A percentile compares a stretch with the other conserved stretches of the same genome.
Conservation (phyloP, 2,329 filamentous ascomycete species). For the Trichoderma cornu-damae region DNA sequence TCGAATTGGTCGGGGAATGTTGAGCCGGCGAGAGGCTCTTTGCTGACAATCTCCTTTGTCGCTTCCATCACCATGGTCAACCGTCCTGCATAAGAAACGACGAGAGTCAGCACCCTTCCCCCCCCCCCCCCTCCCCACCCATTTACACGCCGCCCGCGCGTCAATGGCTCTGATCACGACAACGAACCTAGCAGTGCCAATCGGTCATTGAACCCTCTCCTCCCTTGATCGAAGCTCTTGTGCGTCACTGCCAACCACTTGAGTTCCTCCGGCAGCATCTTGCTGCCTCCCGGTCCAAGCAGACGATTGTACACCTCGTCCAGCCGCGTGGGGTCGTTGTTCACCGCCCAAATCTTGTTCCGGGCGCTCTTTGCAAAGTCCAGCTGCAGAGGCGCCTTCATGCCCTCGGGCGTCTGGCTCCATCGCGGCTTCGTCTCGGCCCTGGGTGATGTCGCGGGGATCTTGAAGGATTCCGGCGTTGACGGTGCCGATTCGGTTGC, state of each 20-base stretch:
- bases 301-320: constrained; percentile 74
- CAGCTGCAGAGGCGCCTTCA: constrained; percentile 65
- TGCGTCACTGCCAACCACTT: constrained; percentile 98
- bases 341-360: constrained; percentile 60
- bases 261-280: constrained; percentile 77
- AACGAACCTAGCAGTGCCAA: constrained; percentile 77
- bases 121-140: background rate
- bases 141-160: background rate
- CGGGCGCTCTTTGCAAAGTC: constrained; percentile 51
- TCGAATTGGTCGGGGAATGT: constrained; percentile 44
- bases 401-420: constrained; percentile 62
- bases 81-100: constrained; percentile 27
- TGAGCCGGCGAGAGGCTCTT: constrained; percentile 27
- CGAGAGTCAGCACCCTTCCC: constrained; percentile 17
- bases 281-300: constrained; percentile 66
- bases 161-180: background rate
- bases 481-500: constrained; percentile 25
- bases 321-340: constrained; percentile 66
- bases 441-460: constrained; percentile 15
- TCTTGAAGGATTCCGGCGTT: constrained; percentile 28
- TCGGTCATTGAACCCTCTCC: constrained; percentile 89
- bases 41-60: constrained; percentile 36
- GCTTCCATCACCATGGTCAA: constrained; percentile 37
- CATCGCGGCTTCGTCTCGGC: constrained; percentile 52
- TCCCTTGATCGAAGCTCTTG: constrained; percentile 95